Conservation (phyloP, 2,329 filamentous ascomycete genomes). For the Aspergillus quadrilineatus region DNA sequence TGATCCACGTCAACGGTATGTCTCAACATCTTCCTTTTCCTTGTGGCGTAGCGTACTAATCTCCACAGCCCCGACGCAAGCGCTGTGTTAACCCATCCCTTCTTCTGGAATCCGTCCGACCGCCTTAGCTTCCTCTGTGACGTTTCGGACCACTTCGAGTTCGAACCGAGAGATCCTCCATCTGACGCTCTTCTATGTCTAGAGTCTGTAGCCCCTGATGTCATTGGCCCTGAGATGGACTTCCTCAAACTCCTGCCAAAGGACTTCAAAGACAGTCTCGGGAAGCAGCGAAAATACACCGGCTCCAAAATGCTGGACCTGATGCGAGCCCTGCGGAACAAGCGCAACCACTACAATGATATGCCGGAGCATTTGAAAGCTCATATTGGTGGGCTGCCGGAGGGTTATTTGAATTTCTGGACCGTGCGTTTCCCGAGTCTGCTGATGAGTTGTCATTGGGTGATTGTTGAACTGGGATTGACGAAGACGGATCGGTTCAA, state of each 20-base stretch:
- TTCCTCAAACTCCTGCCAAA: constrained; percentile 75
- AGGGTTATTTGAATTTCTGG: constrained; percentile 84
- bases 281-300: constrained; percentile 93
- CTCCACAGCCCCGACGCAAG: constrained; percentile 62
- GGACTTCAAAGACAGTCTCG: constrained; percentile 83
- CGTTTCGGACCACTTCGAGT: constrained; percentile 94
- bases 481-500: constrained; percentile 42
- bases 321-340: constrained; percentile 85
- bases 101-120: constrained; percentile 93
- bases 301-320: constrained; percentile 81
- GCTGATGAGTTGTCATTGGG: constrained; percentile 74
- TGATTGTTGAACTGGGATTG: constrained; percentile 67
- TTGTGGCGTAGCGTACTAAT: background rate
- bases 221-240: constrained; percentile 61
- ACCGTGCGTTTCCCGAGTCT: constrained; percentile 74
- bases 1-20: constrained; percentile 60
- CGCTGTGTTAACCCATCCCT: constrained; percentile 86
- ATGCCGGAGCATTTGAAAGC: constrained; percentile 78
- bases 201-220: constrained; percentile 49
- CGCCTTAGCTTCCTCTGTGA: constrained; percentile 91
- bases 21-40: background rate
- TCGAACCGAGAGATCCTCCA: constrained; percentile 80
- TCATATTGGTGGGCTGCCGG: constrained; percentile 70
- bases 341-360: constrained; percentile 97
- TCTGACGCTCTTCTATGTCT: constrained; percentile 64